A percentile compares a stretch with the other conserved stretches of the same genome.
Conservation (phyloP, 441 rosid genomes). For the Cnidoscolus chayamansa region DNA sequence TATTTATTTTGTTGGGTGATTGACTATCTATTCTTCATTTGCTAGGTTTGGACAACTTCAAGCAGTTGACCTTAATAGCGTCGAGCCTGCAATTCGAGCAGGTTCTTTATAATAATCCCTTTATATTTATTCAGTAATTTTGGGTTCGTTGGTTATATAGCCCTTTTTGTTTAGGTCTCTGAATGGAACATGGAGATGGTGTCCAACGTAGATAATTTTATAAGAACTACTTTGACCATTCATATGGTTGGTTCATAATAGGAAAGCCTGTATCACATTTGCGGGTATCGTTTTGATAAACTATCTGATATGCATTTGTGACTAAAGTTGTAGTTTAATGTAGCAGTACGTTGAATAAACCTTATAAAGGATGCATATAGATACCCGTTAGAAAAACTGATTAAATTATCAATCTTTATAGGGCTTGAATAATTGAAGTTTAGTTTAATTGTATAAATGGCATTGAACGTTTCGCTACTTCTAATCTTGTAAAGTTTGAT, state of each 20-base stretch:
- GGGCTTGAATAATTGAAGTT: not conserved
- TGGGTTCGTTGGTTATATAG: not conserved
- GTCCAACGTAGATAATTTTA: too few species aligned
- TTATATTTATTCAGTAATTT: not conserved
- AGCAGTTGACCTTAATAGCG: slow-evolving; percentile 64
- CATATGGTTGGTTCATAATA: not conserved
- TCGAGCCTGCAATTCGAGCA: slow-evolving; percentile 82
- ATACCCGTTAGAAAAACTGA: too few species aligned
- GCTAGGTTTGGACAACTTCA: slow-evolving; percentile 94
- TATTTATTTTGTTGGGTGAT: not conserved
- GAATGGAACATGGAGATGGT: too few species aligned
- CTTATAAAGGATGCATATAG: too few species aligned
- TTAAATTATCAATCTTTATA: not conserved
- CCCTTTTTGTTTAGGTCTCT: too few species aligned
- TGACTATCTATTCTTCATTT: slow-evolving; percentile 4
- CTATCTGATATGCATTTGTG: too few species aligned
- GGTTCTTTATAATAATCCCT: slow-evolving; percentile 37
- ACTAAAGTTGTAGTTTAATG: too few species aligned
- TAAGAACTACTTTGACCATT: not conserved
- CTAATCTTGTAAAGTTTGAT: not conserved
- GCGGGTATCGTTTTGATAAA: not conserved
- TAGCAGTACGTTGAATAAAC: too few species aligned
- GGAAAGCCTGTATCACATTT: not conserved
- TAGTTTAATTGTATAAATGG: too few species aligned
- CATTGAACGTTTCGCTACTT: too few species aligned